Conservation (phyloP, 2,329 filamentous ascomycete species). For the Trichoderma pleuroti region DNA sequence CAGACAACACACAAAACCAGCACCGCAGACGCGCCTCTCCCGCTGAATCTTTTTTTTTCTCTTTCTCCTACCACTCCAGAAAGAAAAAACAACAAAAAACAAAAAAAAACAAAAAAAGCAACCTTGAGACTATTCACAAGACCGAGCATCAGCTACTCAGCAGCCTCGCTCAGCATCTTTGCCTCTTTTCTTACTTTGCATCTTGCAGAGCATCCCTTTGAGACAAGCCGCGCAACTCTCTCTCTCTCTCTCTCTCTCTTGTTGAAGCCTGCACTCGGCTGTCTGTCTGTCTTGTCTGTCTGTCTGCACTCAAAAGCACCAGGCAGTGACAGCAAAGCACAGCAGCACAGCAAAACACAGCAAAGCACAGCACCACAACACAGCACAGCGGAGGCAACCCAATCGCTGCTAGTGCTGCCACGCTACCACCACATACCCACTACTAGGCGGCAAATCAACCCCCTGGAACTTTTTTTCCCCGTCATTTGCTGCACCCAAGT, state of each 20-base stretch:
- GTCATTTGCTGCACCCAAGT: not conserved
- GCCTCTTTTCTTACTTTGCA: not conserved
- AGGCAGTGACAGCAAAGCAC: not conserved
- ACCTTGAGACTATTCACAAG: not conserved
- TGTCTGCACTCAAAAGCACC: not conserved
- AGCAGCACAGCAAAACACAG: not conserved
- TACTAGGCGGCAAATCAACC: not conserved
- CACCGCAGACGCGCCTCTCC: not conserved
- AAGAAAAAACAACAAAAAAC: not conserved
- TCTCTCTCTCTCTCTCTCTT: not conserved
- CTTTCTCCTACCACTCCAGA: not conserved
- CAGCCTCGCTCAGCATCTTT: constrained; percentile 13
- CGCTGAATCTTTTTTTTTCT: not conserved
- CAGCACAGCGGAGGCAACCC: not conserved
- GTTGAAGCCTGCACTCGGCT: no score
- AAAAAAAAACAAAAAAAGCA: not conserved
- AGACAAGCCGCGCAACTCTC: not conserved
- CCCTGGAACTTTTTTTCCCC: not conserved
- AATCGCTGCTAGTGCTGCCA: constrained; percentile 1
- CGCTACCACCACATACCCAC: not conserved
- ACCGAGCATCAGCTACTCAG: constrained; percentile 10
- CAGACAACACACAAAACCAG: not conserved
- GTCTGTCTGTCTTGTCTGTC: not conserved
- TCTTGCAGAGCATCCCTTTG: not conserved
- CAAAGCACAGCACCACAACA: not conserved